Evolutionary conservation across 371 early-diverging fungal genomes (phyloP), one percentile per base, ranked within the genome.

Genomic region (Mortierella sp.): DNA sequence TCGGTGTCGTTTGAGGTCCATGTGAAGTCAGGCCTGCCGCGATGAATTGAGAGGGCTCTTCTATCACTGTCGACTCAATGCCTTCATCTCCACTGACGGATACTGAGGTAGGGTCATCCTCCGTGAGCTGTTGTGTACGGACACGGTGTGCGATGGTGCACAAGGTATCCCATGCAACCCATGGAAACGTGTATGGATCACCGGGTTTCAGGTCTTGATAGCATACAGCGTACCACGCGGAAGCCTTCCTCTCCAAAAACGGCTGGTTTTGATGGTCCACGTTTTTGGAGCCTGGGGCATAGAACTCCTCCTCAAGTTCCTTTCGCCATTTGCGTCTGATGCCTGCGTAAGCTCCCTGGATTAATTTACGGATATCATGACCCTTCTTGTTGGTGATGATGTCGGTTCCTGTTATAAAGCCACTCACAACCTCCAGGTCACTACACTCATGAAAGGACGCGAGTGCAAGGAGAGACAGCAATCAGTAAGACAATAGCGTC

Each of bases 221-320:
- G 0, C 90, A 85, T 10, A 87, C 90, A 53, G 88, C 89, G 54
- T 93, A 91, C 93, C 93, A 93, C 0, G 92, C 91, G 0, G 87
- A 87, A 0, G 92, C 93, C 63, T 91, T 91, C 70, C 21, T 59
- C 42, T 70, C 60, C 38, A 58, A 16, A 19, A 13, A 63, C 27
- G 28, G 50, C 42, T 23, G 54, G 65, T 54, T 76, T 59, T 2
- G 86, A 71, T 41, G 82, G 62, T 27, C 58, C 43, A 38, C 58
- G 4, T 38, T 30, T 1, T 49, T 49, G 21, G 78, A 68, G 7
- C 59, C 57, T 18, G 60, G 27, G 4, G 58, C 51, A 24, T 65
- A 63, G 55, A 87, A 85, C 27, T 86, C 85, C 27, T 67, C 57
- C 47, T 87, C 85, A 23, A 85, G 86, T 1, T 76, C 66, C 2